Evolutionary conservation across 140 eudicot species (phyloP), one percentile per base, ranked within the genome.

Genomic region (Ambrosia hybrid): DNA sequence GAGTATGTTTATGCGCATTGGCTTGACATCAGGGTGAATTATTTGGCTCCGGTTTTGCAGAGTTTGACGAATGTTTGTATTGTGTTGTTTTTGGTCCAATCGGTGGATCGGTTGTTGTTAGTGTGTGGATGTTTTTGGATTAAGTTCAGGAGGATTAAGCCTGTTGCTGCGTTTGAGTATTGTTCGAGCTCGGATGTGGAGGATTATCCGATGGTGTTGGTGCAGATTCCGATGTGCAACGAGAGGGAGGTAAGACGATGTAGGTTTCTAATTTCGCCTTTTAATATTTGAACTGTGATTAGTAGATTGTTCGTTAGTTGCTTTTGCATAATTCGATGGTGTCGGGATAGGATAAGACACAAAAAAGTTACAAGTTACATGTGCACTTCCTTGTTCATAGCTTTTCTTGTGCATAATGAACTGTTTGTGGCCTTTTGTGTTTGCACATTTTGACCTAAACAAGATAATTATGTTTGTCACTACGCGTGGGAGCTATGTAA

Each of bases 201-300:
- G 49, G 81, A 83, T 58, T 90, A 76, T 76, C 97, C 97, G 39
- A 90, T 85, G 97, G 97, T 87, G 48, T 74, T 90, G 80, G 78
- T 90, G 73, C 97, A 90, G 78, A 83, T 90, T 14, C 95, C 97
- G 10, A 89, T 89, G 96, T 89, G 96, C 83, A 89, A 89, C 72
- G 96, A 89, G 84, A 77, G 83, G 87, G 96, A 90, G 96, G 96
- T 87, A 85, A 89, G 93, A 76, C 73, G 78, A 86, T 83, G 93
- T 89, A 80, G 91, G 89, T 83, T 76, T 61, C 81, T 12, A 70
- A 70, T 68, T 73, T 38, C 51, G 10, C 38, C 12, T 34, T 64
- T 64, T n/a, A n/a, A 17, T 38, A 17, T 21, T 17, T 16, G 58
- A 7, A 66, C 21, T 41, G 2, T 43, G 15, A 75, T 65, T 37